Conservation (phyloP, 805 yeast genomes). For the Starmerella gropengiesseri region DNA sequence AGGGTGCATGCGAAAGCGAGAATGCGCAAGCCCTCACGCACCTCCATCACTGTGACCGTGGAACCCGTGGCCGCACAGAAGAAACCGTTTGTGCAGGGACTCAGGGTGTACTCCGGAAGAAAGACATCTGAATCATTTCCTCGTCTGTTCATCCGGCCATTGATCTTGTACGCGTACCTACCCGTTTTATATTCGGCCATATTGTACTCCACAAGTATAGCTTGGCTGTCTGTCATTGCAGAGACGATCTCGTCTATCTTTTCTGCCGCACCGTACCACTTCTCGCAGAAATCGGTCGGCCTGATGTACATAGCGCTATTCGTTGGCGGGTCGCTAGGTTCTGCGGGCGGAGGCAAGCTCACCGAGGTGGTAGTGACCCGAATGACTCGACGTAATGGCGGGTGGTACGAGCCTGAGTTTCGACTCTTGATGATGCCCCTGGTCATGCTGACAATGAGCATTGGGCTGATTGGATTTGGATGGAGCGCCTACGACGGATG, state of each 20-base stretch:
- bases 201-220: not conserved
- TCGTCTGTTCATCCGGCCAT: not conserved
- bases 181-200: not conserved
- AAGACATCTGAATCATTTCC: not conserved
- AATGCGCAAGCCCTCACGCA: not conserved
- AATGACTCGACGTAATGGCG: not conserved
- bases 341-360: not conserved
- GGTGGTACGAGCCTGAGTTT: constrained; percentile 6
- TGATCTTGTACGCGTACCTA: not conserved
- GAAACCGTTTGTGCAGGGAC: not conserved
- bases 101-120: not conserved
- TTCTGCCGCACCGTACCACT: not conserved
- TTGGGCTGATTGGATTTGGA: constrained; percentile 1
- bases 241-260: constrained; percentile 1
- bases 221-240: constrained; percentile 3
- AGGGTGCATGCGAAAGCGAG: too few relatives aligned
- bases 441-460: not conserved
- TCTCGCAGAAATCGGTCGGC: constrained; percentile 1
- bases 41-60: not conserved
- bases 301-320: not conserved
- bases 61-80: not conserved
- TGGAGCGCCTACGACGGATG: not conserved
- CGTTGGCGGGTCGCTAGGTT: not conserved
- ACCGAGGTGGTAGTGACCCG: not conserved
- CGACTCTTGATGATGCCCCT: constrained; percentile 2